Evolutionary conservation across 208 protist species (phyloP).

Genomic region (Tetramitus jugosus): DNA sequence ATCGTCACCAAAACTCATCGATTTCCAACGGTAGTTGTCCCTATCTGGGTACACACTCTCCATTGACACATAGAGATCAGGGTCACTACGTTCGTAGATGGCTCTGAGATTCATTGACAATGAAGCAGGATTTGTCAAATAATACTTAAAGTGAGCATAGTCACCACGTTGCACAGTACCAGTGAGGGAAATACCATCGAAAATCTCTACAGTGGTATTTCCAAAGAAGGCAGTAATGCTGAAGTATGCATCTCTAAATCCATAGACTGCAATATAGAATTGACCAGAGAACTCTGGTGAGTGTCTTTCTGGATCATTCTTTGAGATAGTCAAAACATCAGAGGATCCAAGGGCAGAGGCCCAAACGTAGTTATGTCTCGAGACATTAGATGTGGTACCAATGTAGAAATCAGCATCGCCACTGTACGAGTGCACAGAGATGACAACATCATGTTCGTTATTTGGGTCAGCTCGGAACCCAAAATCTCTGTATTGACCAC

Average conservation of each 20-base stretch:
- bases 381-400: too few species aligned
- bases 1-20: neutral
- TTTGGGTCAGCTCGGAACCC: too few species aligned
- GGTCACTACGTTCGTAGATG: neutral
- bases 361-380: too few species aligned
- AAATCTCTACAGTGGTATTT: neutral
- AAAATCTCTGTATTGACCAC: too few species aligned
- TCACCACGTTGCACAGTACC: neutral
- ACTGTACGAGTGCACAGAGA: neutral
- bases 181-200: neutral
- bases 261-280: slow-evolving; percentile 13
- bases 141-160: neutral
- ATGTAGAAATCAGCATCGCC: slow-evolving; percentile 19
- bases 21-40: neutral
- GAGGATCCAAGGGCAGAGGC: too few species aligned
- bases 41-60: neutral
- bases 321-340: neutral
- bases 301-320: neutral
- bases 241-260: neutral
- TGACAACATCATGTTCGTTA: neutral
- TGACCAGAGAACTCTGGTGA: neutral
- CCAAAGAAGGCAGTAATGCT: neutral
- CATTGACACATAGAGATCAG: neutral
- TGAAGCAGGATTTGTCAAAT: neutral
- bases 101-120: neutral